Percentiles rank a stretch among this genome's conserved stretches.
These are phyloP conservation scores for Datisca glomerata DNA, from an alignment of 306 rosid species.

Conservation along the genomic window DNA sequence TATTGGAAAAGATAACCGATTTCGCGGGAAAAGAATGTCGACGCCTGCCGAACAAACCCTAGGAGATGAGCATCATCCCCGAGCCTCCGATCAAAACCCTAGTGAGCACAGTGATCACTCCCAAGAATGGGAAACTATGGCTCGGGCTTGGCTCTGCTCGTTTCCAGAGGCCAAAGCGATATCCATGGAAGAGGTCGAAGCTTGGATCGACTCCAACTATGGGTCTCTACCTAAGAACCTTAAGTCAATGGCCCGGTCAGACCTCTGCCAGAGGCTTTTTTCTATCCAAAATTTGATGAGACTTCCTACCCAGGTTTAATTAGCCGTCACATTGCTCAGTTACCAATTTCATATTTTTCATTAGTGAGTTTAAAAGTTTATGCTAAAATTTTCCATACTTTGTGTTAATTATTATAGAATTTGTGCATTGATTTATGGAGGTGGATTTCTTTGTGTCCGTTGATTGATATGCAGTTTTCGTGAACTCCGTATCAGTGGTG, in stretches of 20 bases:
- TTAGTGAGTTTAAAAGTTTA: not conserved
- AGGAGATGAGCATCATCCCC: constrained; percentile 16
- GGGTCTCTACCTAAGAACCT: constrained; percentile 61
- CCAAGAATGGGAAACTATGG: constrained; percentile 91
- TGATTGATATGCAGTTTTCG: too few relatives aligned
- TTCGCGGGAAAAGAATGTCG: constrained; percentile 26
- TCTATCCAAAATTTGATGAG: constrained; percentile 76
- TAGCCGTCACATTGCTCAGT: too few relatives aligned
- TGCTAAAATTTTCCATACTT: not conserved
- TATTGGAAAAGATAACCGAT: not conserved
- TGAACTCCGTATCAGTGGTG: too few relatives aligned
- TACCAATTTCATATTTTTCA: not conserved
- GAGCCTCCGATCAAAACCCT: constrained; percentile 18
- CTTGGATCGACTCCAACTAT: constrained; percentile 76
- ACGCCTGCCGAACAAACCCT: constrained; percentile 24
- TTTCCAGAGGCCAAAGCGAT: constrained; percentile 77
- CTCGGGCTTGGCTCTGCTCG: constrained; percentile 81
- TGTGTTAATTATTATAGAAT: too few relatives aligned
- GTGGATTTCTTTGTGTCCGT: too few relatives aligned
- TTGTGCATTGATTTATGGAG: not conserved
- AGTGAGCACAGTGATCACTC: constrained; percentile 34
- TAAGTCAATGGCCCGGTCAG: constrained; percentile 79
- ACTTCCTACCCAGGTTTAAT: constrained; percentile 42
- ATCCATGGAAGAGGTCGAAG: constrained; percentile 69
- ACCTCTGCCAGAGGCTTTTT: constrained; percentile 66